Conservation (phyloP, 208 protist species). For the Herpetomonas samuelpessoai region DNA sequence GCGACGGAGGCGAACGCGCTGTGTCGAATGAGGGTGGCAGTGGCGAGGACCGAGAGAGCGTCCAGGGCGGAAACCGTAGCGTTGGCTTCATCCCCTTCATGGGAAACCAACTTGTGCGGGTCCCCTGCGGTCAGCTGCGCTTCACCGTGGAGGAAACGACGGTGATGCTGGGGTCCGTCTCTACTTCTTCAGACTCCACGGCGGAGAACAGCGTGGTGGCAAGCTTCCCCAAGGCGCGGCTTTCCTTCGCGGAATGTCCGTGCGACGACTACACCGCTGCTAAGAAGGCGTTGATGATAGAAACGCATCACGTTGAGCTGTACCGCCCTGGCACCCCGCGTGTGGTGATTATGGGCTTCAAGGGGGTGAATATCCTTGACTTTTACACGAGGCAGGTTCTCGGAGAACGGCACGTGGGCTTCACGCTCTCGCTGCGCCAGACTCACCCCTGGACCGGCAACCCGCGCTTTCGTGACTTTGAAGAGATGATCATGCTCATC, state of each 20-base stretch:
- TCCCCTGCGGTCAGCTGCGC: constrained; percentile 71
- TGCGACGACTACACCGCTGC: constrained; percentile 48
- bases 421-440: constrained; percentile 70
- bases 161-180: constrained; percentile 57
- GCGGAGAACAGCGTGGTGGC: constrained; percentile 56
- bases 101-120: constrained; percentile 47
- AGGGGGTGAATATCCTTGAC: constrained; percentile 69
- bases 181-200: constrained; percentile 29
- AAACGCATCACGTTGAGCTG: constrained; percentile 73
- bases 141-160: constrained; percentile 54
- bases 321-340: constrained; percentile 53
- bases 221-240: constrained; percentile 38
- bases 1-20: background rate
- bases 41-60: background rate
- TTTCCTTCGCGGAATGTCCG: constrained; percentile 79
- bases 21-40: background rate
- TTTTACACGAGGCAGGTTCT: constrained; percentile 80
- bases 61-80: background rate
- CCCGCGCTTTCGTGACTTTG: constrained; percentile 83
- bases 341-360: constrained; percentile 75
- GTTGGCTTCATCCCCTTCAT: constrained; percentile 51
- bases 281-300: constrained; percentile 71
- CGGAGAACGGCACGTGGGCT: constrained; percentile 53
- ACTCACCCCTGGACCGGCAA: constrained; percentile 88
- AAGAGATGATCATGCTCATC: constrained; percentile 74